Conservation (phyloP, 179 eudicot species). For the Sideroxylon spinosum region DNA sequence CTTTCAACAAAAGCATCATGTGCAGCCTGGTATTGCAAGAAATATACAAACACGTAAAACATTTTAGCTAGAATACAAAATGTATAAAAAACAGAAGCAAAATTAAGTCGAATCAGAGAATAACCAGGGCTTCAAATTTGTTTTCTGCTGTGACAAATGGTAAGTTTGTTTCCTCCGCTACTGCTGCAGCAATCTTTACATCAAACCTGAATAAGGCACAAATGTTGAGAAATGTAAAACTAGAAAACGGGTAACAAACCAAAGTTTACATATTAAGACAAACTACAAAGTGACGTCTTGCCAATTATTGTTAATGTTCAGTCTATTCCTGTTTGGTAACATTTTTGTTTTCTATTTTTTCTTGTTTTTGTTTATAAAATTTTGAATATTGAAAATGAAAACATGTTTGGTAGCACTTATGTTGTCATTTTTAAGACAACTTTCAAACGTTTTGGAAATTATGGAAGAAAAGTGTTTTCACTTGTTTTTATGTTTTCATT, state of each 20-base stretch:
- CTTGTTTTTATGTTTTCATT: too few species aligned
- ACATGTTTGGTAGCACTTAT: too few species aligned
- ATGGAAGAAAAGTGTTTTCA: too few species aligned
- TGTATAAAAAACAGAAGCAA: background rate
- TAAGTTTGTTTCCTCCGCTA: conserved; percentile 84
- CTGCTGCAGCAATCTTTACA: conserved; percentile 92
- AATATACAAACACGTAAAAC: background rate
- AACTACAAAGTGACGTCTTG: background rate
- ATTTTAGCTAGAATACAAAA: background rate
- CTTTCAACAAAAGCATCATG: conserved; percentile 97
- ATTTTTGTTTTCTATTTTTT: too few species aligned
- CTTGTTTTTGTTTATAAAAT: too few species aligned
- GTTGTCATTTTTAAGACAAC: too few species aligned
- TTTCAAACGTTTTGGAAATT: too few species aligned
- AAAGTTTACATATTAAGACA: background rate
- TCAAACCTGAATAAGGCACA: conserved; percentile 62
- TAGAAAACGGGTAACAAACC: background rate
- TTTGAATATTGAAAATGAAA: too few species aligned
- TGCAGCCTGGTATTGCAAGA: conserved; percentile 66
- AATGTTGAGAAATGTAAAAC: conserved; percentile 9
- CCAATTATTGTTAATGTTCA: background rate
- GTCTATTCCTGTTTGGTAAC: too few species aligned
- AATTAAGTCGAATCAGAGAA: conserved; percentile 19
- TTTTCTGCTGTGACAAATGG: conserved; percentile 98
- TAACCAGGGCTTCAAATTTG: conserved; percentile 97